A percentile compares a stretch with the other conserved stretches of the same genome.
These are phyloP conservation scores for Pedinophyceae sp. DNA, from an alignment of 139 green algal species.

Conservation along the genomic window DNA sequence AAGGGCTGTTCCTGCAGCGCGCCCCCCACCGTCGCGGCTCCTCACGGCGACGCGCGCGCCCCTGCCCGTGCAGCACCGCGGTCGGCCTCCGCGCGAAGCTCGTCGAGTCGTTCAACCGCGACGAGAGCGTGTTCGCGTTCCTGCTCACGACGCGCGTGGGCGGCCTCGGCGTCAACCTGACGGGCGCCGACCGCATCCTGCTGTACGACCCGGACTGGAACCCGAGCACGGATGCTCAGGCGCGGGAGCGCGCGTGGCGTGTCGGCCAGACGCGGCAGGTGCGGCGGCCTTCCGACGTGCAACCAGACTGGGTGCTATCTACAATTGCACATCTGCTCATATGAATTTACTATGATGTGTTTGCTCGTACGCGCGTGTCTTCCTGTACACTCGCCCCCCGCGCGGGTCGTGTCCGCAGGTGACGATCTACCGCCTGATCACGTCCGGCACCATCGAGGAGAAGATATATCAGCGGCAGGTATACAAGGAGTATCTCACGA, in stretches of 20 bases:
- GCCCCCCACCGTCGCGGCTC: too few species aligned
- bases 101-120: slow-evolving; percentile 45
- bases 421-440: slow-evolving; percentile 88
- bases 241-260: slow-evolving; percentile 86
- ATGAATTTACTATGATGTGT: too few species aligned
- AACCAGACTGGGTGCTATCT: too few species aligned
- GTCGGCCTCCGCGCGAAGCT: slow-evolving; percentile 46
- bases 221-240: slow-evolving; percentile 55
- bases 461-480: slow-evolving; percentile 93
- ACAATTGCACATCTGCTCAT: too few species aligned
- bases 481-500: slow-evolving; percentile 80
- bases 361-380: too few species aligned
- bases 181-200: slow-evolving; percentile 79
- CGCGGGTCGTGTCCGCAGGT: too few species aligned
- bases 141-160: slow-evolving; percentile 85
- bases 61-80: slow-evolving; percentile 48
- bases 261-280: slow-evolving; percentile 80
- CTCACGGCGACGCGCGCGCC: too few species aligned
- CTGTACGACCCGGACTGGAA: slow-evolving; percentile 99
- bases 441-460: slow-evolving; percentile 91
- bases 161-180: slow-evolving; percentile 92
- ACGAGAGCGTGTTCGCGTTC: slow-evolving; percentile 59
- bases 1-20: too few species aligned
- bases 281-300: too few species aligned
- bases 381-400: too few species aligned